Conservation (phyloP, 2,329 filamentous ascomycete species). For the Penicillium carneum region DNA sequence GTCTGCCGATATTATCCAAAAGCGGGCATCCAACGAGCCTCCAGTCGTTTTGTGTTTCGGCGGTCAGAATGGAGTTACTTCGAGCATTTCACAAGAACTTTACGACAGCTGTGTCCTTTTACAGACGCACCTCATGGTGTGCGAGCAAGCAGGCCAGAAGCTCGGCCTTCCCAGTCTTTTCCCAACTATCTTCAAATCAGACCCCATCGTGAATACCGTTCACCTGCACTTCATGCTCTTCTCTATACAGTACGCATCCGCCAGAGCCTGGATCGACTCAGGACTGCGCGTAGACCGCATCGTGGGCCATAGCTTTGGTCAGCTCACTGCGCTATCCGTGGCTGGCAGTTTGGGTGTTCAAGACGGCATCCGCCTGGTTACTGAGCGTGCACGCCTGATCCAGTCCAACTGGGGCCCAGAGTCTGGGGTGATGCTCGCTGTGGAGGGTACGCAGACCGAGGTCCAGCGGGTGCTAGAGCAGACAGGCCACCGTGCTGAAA, state of each 20-base stretch:
- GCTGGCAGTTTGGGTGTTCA: constrained; percentile 40
- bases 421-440: constrained; percentile 43
- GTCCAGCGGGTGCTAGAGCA: not conserved
- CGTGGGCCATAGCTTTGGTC: constrained; percentile 51
- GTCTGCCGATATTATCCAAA: not conserved
- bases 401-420: constrained; percentile 44
- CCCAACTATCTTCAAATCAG: constrained; percentile 40
- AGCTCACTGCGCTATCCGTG: constrained; percentile 47
- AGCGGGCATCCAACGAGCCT: not conserved
- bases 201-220: constrained; percentile 20
- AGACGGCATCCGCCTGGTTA: constrained; percentile 43
- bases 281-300: constrained; percentile 45
- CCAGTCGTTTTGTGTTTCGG: constrained; percentile 50
- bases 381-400: constrained; percentile 44
- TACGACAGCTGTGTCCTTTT: constrained; percentile 35
- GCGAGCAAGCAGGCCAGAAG: constrained; percentile 38
- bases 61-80: constrained; percentile 47
- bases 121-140: constrained; percentile 43
- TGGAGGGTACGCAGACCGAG: constrained; percentile 37
- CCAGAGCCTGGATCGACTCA: constrained; percentile 49
- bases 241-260: constrained; percentile 49
- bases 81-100: constrained; percentile 24
- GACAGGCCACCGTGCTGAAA: constrained; percentile 17
- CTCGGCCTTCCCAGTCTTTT: constrained; percentile 37
- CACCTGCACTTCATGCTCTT: constrained; percentile 50